These are phyloP conservation scores for Pseudozyma sp. DNA, from an alignment of 1,284 basidiomycete species.

Conservation along the genomic window DNA sequence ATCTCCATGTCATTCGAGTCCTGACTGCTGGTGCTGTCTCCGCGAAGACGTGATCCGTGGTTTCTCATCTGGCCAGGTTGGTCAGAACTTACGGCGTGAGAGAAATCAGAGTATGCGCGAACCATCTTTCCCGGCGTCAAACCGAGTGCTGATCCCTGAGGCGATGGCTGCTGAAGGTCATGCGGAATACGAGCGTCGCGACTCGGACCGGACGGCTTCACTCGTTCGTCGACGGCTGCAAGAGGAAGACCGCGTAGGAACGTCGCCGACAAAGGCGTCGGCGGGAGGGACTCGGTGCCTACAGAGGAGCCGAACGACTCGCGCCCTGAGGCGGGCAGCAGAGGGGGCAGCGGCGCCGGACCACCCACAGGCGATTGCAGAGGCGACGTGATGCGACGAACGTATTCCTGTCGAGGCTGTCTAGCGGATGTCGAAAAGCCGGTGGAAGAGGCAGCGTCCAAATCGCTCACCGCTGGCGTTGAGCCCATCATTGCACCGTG, in stretches of 20 bases:
- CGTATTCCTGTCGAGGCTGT: conserved; percentile 5
- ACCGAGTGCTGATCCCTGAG: conserved; percentile 27
- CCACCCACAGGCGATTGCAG: conserved; percentile 26
- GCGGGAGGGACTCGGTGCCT: conserved; percentile 36
- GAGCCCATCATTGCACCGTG: not conserved
- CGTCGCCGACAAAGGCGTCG: conserved; percentile 40
- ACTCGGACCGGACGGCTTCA: conserved; percentile 14
- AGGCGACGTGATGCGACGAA: conserved; percentile 18
- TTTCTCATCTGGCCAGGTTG: not conserved
- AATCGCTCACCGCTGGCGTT: conserved; percentile 14
- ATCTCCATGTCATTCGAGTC: conserved; percentile 4
- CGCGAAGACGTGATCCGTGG: conserved; percentile 16
- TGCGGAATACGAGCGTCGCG: conserved; percentile 13
- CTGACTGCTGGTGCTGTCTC: conserved; percentile 33
- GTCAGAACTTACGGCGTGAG: conserved; percentile 1
- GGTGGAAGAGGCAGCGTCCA: conserved; percentile 35
- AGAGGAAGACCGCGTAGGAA: conserved; percentile 31
- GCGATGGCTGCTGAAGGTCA: conserved; percentile 13
- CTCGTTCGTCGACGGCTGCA: conserved; percentile 6
- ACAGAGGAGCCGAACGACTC: conserved; percentile 39
- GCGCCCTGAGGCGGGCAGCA: conserved; percentile 30
- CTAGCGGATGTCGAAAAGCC: conserved; percentile 26
- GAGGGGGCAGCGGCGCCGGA: conserved; percentile 19
- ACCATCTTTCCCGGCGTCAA: conserved; percentile 40
- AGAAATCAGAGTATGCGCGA: conserved; percentile 30